Percentiles rank a stretch among this genome's conserved stretches.
Evolutionary conservation across 208 protist genomes (phyloP).

Genomic region (Leishmania aethiopica): DNA sequence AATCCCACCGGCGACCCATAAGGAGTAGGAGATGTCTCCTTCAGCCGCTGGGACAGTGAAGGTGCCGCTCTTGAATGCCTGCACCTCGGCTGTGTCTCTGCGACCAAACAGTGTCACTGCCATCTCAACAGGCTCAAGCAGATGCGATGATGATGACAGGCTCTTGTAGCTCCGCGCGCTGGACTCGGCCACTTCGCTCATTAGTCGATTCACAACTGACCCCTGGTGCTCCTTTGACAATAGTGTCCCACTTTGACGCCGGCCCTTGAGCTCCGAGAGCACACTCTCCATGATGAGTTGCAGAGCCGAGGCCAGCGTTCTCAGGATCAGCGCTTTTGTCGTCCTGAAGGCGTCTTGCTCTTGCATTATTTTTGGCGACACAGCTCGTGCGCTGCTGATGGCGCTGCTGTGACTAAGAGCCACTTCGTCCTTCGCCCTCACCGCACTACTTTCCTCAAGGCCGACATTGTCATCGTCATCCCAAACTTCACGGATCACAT

Average conservation of each 20-base stretch:
- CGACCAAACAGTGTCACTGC: constrained; percentile 53
- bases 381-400: background rate
- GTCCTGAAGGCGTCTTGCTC: constrained; percentile 43
- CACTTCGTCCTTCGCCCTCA: background rate
- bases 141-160: constrained; percentile 77
- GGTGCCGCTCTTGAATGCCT: constrained; percentile 65
- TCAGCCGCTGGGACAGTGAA: constrained; percentile 67
- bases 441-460: background rate
- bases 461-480: constrained; percentile 19
- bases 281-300: constrained; percentile 60
- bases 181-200: constrained; percentile 60
- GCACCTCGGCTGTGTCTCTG: constrained; percentile 56
- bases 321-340: constrained; percentile 50
- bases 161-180: constrained; percentile 77
- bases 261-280: constrained; percentile 46
- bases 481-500: constrained; percentile 81
- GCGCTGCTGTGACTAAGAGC: constrained; percentile 13
- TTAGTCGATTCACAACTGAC: constrained; percentile 60
- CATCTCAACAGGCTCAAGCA: constrained; percentile 79
- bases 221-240: constrained; percentile 52
- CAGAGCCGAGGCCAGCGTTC: constrained; percentile 49
- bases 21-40: constrained; percentile 73
- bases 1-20: constrained; percentile 81
- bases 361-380: constrained; percentile 37
- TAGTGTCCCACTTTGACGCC: constrained; percentile 56